A percentile compares a stretch with the other conserved stretches of the same genome.
Evolutionary conservation across 306 rosid genomes (phyloP).

Genomic region (Lathyrus sativus): DNA sequence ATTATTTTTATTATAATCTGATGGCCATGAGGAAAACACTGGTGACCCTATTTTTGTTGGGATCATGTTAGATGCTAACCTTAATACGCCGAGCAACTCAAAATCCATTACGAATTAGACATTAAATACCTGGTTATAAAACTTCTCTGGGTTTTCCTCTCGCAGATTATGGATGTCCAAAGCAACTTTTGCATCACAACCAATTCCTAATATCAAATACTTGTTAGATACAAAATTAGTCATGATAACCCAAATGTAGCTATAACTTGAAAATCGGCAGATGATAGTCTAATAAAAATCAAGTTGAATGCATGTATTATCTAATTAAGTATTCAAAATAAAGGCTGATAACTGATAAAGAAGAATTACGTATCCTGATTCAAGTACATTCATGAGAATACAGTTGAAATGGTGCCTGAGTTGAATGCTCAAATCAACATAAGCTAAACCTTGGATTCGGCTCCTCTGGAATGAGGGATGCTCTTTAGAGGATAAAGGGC

Average conservation of each 20-base stretch:
- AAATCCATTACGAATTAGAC: conserved; percentile 26
- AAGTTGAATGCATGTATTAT: conserved; percentile 21
- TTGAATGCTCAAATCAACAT: conserved; percentile 29
- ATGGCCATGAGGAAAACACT: neutral
- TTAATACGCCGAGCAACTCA: conserved; percentile 7
- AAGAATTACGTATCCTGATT: conserved; percentile 8
- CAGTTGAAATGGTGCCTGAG: conserved; percentile 18
- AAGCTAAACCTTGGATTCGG: neutral
- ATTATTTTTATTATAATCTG: neutral
- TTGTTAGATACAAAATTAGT: conserved; percentile 36
- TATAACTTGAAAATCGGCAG: conserved; percentile 27
- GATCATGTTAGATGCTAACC: neutral
- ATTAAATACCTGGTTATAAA: conserved; percentile 84
- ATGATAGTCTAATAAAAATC: conserved; percentile 24
- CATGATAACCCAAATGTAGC: conserved; percentile 29
- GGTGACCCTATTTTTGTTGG: neutral
- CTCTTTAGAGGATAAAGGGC: conserved; percentile 10
- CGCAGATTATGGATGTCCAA: conserved; percentile 96
- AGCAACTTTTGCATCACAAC: conserved; percentile 99
- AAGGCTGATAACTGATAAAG: conserved; percentile 13
- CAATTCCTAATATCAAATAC: conserved; percentile 70
- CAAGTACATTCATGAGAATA: conserved; percentile 19
- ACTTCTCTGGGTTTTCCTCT: conserved; percentile 98
- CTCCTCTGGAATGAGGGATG: neutral
- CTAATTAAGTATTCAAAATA: conserved; percentile 15